phyloP scores from a whole-genome alignment of 2,329 filamentous ascomycete genomes.

The Nemania diffusa region DNA sequence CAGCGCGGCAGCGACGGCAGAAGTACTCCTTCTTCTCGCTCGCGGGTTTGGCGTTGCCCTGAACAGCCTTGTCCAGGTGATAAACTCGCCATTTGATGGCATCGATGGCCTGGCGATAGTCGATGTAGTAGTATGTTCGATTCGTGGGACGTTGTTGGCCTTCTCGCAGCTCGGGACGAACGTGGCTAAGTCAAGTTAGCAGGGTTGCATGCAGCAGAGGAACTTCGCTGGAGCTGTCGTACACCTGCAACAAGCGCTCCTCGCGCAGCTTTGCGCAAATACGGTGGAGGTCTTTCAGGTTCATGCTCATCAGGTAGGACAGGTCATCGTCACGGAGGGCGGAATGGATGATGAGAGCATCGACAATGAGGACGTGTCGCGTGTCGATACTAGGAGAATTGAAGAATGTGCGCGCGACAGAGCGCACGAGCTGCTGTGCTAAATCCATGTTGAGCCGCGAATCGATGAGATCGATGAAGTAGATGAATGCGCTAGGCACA shows the following conservation, averaged over 20 bases:
- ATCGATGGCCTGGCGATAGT: slow-evolving; percentile 93
- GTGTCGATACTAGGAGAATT: slow-evolving; percentile 70
- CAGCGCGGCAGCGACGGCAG: slow-evolving; percentile 81
- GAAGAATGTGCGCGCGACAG: slow-evolving; percentile 82
- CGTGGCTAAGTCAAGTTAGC: slow-evolving; percentile 61
- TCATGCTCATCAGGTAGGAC: slow-evolving; percentile 85
- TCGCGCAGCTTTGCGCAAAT: slow-evolving; percentile 86
- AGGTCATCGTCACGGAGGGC: slow-evolving; percentile 88
- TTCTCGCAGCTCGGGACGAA: slow-evolving; percentile 80
- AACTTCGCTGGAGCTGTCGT: slow-evolving; percentile 50
- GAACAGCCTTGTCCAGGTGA: slow-evolving; percentile 87
- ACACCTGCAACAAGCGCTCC: slow-evolving; percentile 86
- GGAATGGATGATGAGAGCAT: slow-evolving; percentile 79
- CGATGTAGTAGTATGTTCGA: slow-evolving; percentile 96
- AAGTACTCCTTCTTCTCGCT: slow-evolving; percentile 92
- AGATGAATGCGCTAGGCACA: neutral
- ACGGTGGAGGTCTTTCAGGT: slow-evolving; percentile 91
- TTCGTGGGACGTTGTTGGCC: slow-evolving; percentile 84
- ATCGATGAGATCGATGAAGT: neutral
- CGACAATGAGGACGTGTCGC: slow-evolving; percentile 79
- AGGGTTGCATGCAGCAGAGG: neutral
- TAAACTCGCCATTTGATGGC: slow-evolving; percentile 95
- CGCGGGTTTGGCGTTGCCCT: slow-evolving; percentile 81
- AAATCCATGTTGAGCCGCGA: slow-evolving; percentile 43
- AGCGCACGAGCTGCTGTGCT: slow-evolving; percentile 83